Conservation (phyloP, 2,329 filamentous ascomycete genomes). For the Trichoderma koningiopsis region DNA sequence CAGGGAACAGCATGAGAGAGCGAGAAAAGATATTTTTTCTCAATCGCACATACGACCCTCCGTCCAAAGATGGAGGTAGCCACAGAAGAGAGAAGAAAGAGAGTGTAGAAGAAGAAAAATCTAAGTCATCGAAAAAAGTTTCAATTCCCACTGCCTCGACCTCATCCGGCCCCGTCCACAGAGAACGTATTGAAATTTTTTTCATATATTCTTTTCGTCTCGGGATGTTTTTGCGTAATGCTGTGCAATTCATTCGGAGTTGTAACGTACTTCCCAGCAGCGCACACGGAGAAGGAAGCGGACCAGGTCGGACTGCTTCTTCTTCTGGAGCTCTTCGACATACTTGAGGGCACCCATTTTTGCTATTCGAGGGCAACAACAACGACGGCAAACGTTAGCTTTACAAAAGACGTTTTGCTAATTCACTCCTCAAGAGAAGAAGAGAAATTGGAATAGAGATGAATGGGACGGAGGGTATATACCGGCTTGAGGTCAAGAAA, state of each 20-base stretch:
- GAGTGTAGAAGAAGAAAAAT: slow-evolving; percentile 11
- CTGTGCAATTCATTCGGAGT: slow-evolving; percentile 27
- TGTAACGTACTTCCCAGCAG: slow-evolving; percentile 97
- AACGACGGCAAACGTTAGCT: slow-evolving; percentile 18
- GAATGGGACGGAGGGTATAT: slow-evolving; percentile 31
- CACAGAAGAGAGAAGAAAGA: background rate
- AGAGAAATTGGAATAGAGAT: background rate
- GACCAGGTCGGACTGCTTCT: slow-evolving; percentile 99
- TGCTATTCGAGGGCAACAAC: slow-evolving; percentile 42
- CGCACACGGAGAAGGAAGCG: slow-evolving; percentile 99
- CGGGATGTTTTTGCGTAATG: background rate
- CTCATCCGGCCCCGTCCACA: slow-evolving; percentile 25
- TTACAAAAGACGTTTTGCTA: background rate
- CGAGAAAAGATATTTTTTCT: background rate
- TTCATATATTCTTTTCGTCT: background rate
- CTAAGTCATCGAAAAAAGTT: background rate
- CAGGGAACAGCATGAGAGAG: background rate
- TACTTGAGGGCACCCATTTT: slow-evolving; percentile 99
- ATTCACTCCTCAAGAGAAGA: slow-evolving; percentile 8
- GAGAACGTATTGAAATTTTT: slow-evolving; percentile 13
- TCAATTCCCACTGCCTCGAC: slow-evolving; percentile 16
- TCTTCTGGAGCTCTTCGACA: slow-evolving; percentile 99
- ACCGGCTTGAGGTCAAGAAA: slow-evolving; percentile 42
- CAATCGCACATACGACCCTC: background rate
- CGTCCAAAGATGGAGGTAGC: background rate